Evolutionary conservation across 2,329 filamentous ascomycete species (phyloP), one percentile per base, ranked within the genome.

Genomic region (Paecilomyces fulvus): DNA sequence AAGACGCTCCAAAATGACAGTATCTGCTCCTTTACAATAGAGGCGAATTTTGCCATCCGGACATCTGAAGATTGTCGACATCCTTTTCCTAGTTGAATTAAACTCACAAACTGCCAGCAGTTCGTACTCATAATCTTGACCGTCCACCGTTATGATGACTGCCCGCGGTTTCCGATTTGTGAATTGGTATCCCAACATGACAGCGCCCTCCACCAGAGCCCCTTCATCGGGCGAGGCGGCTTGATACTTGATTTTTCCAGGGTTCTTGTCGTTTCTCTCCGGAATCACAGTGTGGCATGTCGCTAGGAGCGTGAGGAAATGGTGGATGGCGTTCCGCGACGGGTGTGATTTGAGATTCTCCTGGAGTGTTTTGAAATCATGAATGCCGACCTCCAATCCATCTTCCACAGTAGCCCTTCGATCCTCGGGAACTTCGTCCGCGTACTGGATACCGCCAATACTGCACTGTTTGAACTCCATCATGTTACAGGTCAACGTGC

Each of bases 391-490:
- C 65, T 90, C 89, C 12, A 84, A 79, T 8, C 87, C 89, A 66
- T 95, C 90, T 62, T 89, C 83, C n/a, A 85, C 78, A 1, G 86
- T 88, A 0, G 90, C 87, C 64, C 89, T 83, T 56, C 90, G 85
- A 69, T 99, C 94, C 72, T 99, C 94, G 0, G 94, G 88, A 1
- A 97, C 85, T 49, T 92, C 90, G 55, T 94, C 91, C 11, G 90
- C 88, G 68, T 99, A 99, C 74, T 96, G 92, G 54, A 97, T 86
- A 25, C 94, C 94, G 25, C 85, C 90, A 67, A 99, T 97, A 0
- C 89, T 88, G 67, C 89, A 95, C 73, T 97, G 91, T 70, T 91
- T 91, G 73, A 97, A 99, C 72, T 97, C 92, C 94, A 99, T 97
- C 81, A 90, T 86, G 69, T 97, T 97, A 75, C 92, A 95, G n/a